Conservation (phyloP, 306 rosid species). For the Prunus kanzakura region DNA sequence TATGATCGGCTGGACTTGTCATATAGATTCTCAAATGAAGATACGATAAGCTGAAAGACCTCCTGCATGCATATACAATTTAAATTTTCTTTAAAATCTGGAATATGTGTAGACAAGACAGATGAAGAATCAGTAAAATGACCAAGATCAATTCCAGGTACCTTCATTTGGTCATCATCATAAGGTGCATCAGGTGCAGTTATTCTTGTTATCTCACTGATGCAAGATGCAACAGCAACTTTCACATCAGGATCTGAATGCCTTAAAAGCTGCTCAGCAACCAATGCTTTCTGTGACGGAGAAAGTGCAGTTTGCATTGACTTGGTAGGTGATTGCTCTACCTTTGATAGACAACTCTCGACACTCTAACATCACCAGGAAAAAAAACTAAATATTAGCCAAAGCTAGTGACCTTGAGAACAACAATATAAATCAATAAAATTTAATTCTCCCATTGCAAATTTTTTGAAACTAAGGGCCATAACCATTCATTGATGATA, state of each 20-base stretch:
- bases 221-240: slow-evolving; percentile 86
- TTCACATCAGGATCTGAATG: slow-evolving; percentile 75
- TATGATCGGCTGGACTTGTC: slow-evolving; percentile 68
- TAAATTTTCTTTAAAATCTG: background rate
- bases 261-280: slow-evolving; percentile 49
- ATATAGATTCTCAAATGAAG: slow-evolving; percentile 76
- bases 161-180: slow-evolving; percentile 94
- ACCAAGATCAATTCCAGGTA: slow-evolving; percentile 18
- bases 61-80: slow-evolving; percentile 48
- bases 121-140: background rate
- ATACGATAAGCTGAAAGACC: slow-evolving; percentile 78
- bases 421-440: background rate
- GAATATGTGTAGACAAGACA: background rate
- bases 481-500: background rate
- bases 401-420: background rate
- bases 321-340: slow-evolving; percentile 74
- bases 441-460: background rate
- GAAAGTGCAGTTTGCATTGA: slow-evolving; percentile 77
- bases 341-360: slow-evolving; percentile 57
- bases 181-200: slow-evolving; percentile 97
- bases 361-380: slow-evolving; percentile 47
- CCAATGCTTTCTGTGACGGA: slow-evolving; percentile 68
- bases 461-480: no score
- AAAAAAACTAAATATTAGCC: slow-evolving; percentile 2
- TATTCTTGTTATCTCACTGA: slow-evolving; percentile 90